phyloP scores from a whole-genome alignment of 148 eudicot genomes.

The Polygonum maritimum region DNA sequence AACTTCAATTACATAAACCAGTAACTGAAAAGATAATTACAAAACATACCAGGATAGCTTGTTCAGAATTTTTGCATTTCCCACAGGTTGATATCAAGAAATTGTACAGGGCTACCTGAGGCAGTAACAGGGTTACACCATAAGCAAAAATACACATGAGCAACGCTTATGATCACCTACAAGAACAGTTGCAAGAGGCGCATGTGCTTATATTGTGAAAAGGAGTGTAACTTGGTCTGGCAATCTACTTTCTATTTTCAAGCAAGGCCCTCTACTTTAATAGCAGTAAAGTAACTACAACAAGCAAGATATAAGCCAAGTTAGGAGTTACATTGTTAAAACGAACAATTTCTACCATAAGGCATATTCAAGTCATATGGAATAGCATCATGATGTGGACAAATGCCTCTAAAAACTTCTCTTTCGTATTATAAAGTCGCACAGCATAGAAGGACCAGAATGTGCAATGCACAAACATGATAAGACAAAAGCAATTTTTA shows the following conservation, averaged over 20 bases:
- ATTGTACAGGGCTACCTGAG: slow-evolving; percentile 73
- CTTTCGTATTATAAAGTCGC: neutral
- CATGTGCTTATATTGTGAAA: neutral
- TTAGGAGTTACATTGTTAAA: neutral
- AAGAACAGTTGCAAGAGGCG: neutral
- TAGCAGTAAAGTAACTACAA: neutral
- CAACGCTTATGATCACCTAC: neutral
- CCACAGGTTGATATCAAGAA: slow-evolving; percentile 80
- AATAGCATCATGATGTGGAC: neutral
- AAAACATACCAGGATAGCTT: slow-evolving; percentile 49
- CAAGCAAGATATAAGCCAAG: neutral
- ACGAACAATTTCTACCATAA: neutral
- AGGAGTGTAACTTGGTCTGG: neutral
- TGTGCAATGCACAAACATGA: neutral
- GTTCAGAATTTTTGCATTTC: slow-evolving; percentile 63
- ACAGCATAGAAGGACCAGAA: neutral
- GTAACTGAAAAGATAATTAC: neutral
- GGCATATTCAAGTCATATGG: neutral
- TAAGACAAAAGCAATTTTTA: neutral
- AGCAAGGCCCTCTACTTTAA: neutral
- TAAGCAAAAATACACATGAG: neutral
- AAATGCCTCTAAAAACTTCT: neutral
- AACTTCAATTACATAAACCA: neutral
- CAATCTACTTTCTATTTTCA: neutral
- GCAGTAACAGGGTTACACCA: slow-evolving; percentile 1